Conservation (phyloP, 257 asterid species). For the Jaltomata sinuosa region DNA sequence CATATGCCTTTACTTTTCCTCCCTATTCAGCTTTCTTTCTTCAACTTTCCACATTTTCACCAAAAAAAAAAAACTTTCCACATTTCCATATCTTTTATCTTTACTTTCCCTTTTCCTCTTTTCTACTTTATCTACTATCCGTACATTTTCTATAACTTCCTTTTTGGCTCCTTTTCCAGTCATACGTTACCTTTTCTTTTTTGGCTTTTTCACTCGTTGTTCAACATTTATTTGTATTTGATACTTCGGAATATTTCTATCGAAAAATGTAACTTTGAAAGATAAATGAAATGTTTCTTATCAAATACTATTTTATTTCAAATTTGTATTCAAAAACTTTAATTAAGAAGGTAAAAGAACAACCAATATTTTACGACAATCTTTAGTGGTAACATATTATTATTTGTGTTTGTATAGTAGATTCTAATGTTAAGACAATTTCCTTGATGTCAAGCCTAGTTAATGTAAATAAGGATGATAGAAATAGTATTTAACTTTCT, state of each 20-base stretch:
- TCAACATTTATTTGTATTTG: not conserved
- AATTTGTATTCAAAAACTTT: too few relatives aligned
- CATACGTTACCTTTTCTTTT: not conserved
- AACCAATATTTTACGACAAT: too few relatives aligned
- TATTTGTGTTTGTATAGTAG: not conserved
- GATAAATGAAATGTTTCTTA: not conserved
- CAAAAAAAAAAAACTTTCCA: too few relatives aligned
- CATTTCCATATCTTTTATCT: not conserved
- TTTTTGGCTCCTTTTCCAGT: not conserved
- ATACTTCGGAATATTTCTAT: not conserved
- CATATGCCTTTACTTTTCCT: not conserved
- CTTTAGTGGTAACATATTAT: not conserved
- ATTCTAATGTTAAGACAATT: not conserved
- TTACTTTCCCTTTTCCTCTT: not conserved
- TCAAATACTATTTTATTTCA: too few relatives aligned
- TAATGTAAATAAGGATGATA: too few relatives aligned
- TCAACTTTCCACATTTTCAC: not conserved
- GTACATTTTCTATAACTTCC: not conserved
- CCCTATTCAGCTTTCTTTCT: not conserved
- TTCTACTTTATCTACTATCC: not conserved
- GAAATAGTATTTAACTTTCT: too few relatives aligned
- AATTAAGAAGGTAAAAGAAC: not conserved
- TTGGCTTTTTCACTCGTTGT: fast-evolving
- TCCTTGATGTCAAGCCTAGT: too few relatives aligned
- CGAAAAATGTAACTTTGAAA: not conserved